phyloP scores from a whole-genome alignment of 1,284 basidiomycete species.

The Anthracocystis panici-leucophaei region DNA sequence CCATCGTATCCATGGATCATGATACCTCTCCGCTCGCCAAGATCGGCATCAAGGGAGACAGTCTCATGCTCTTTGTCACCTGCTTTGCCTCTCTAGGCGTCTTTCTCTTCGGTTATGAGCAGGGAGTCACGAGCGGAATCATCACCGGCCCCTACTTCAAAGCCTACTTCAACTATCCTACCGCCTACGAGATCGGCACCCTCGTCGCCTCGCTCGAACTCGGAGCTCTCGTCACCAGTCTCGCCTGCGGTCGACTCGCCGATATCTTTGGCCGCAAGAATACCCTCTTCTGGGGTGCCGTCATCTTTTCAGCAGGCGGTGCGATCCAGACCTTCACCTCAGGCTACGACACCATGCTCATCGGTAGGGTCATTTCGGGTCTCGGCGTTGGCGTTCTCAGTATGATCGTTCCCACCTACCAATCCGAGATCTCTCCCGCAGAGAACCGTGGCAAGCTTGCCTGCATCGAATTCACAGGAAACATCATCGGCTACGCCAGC shows the following conservation, averaged over 20 bases:
- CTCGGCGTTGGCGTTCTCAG: conserved; percentile 89
- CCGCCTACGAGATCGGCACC: conserved; percentile 75
- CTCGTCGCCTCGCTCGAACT: conserved; percentile 85
- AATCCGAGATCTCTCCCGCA: conserved; percentile 94
- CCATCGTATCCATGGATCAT: conserved; percentile 37
- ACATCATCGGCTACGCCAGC: conserved; percentile 90
- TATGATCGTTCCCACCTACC: conserved; percentile 97
- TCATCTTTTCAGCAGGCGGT: conserved; percentile 89
- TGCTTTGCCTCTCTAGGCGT: conserved; percentile 88
- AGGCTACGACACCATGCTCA: conserved; percentile 86
- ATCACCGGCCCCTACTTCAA: conserved; percentile 94
- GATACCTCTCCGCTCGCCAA: conserved; percentile 58
- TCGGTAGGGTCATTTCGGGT: conserved; percentile 87
- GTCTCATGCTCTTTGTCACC: conserved; percentile 71
- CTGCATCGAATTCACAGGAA: conserved; percentile 93
- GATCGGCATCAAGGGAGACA: conserved; percentile 61
- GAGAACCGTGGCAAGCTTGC: conserved; percentile 78
- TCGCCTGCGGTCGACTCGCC: conserved; percentile 87
- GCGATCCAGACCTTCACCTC: conserved; percentile 87
- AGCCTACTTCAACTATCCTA: conserved; percentile 75
- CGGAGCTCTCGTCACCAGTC: conserved; percentile 82
- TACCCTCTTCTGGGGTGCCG: conserved; percentile 86
- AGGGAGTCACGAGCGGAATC: conserved; percentile 75
- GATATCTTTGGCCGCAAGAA: conserved; percentile 88
- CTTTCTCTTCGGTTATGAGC: conserved; percentile 77